Base-by-base conservation (phyloP, 1,139 yeast species). In the Geotrichum carabidarum region DNA sequence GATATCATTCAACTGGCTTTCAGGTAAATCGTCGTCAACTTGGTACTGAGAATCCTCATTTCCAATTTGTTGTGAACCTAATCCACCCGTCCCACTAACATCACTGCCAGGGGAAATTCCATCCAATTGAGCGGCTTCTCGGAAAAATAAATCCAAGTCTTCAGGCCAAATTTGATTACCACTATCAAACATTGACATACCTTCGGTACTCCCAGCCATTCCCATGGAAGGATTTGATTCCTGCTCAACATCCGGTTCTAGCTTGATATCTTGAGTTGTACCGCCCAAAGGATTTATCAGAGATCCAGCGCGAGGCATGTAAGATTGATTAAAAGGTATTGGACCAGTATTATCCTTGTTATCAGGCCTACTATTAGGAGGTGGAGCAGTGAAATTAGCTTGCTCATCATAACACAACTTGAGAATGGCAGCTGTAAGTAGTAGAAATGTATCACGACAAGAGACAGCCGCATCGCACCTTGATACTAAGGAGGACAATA, bases 381-480 rank as follows among this genome's bases (percentile, higher is more conserved):
- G 48, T 14, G 22, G 48, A 57, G 53, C 56, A 18, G 42, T 59
- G 36, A 58, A 56, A 3, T 61, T 60, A 1, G 59, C 59, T 43
- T 58, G 55, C 47, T 61, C 64, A 41, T 60, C 78, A 62, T 82
- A 83, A 58, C 80, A 80, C 50, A 88, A 69, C 63, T 81, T 81
- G 18, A 84, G 74, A 18, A 87, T 84, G 0, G 89, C 95, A 31
- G 85, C 82, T 0, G 88, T 77, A 53, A 89, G 70, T 44, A 85
- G 79, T 61, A 84, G 86, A 66, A 86, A 84, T 32, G 86, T 83
- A 57, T 84, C 86, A 51, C 80, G 76, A 65, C 95, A 87, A 51
- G 79, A 79, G 8, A 71, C 71, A 0, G 96, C 95, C 0, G 95
- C 93, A 59, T 84, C 91, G 68, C 95, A 87, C 48, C 83, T 76